Conservation (phyloP, 768 basidiomycete species). For the Naganishia antarctica region DNA sequence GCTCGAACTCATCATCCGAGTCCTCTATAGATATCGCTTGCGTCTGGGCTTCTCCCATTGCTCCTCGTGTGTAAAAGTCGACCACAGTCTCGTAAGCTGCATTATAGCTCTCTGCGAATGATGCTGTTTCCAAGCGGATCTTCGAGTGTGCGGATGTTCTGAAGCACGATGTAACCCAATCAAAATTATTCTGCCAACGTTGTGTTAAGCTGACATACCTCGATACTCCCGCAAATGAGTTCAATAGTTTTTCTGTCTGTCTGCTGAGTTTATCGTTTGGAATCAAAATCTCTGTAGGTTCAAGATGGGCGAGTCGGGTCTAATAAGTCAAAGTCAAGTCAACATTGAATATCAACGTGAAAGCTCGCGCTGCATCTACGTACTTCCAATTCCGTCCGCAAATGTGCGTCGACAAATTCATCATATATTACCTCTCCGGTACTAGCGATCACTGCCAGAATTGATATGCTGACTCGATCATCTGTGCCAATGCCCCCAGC, state of each 20-base stretch:
- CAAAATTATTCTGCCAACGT: too few species aligned
- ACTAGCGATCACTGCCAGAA: constrained; percentile 74
- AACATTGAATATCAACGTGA: not conserved
- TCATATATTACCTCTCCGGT: constrained; percentile 95
- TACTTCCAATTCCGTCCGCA: constrained; percentile 56
- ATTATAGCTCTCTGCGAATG: not conserved
- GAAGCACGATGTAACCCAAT: too few species aligned
- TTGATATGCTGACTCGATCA: constrained; percentile 58
- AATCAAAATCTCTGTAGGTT: constrained; percentile 74
- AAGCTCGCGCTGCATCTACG: not conserved
- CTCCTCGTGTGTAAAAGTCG: not conserved
- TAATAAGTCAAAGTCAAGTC: constrained; percentile 46
- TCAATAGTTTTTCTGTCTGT: constrained; percentile 69
- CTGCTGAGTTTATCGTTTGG: constrained; percentile 60
- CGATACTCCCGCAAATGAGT: constrained; percentile 16
- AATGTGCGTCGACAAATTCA: constrained; percentile 65
- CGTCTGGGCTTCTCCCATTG: not conserved
- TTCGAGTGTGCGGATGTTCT: constrained; percentile 24
- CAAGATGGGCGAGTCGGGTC: constrained; percentile 80
- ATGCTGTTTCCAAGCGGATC: constrained; percentile 9
- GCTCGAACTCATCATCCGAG: constrained; percentile 12
- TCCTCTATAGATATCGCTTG: not conserved
- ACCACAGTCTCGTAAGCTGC: not conserved
- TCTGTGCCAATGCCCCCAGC: constrained; percentile 52
- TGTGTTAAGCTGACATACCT: too few species aligned